Percentiles rank a stretch among this genome's conserved stretches.
Evolutionary conservation across 2,329 filamentous ascomycete species (phyloP).

Genomic region (Cladophialophora yegresii): DNA sequence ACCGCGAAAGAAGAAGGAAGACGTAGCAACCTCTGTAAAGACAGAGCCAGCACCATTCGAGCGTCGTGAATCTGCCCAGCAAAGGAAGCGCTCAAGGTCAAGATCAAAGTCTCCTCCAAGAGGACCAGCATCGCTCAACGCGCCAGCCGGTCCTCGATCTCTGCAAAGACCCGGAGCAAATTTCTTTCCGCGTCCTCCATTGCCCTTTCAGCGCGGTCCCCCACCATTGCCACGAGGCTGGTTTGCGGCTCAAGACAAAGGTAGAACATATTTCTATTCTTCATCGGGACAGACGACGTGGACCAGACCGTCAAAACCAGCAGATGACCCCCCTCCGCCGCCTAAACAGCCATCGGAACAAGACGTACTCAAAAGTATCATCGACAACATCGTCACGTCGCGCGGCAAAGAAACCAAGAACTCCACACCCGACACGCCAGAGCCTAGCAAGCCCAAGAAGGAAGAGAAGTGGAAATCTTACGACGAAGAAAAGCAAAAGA

Average conservation of each 20-base stretch:
- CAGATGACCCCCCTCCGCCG: constrained; percentile 64
- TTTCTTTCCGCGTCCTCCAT: constrained; percentile 61
- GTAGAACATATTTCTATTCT: constrained; percentile 83
- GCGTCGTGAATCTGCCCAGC: constrained; percentile 55
- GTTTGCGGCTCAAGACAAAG: constrained; percentile 75
- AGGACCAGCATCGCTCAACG: constrained; percentile 26
- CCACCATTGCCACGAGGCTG: constrained; percentile 76
- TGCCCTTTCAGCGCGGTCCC: constrained; percentile 58
- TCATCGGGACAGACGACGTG: constrained; percentile 76
- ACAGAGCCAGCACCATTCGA: constrained; percentile 67
- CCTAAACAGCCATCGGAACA: constrained; percentile 74
- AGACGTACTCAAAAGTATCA: constrained; percentile 65
- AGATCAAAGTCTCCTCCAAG: constrained; percentile 51
- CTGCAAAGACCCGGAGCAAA: constrained; percentile 53
- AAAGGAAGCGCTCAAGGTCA: constrained; percentile 52
- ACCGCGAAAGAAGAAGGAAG: constrained; percentile 80
- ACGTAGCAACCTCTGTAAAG: constrained; percentile 54
- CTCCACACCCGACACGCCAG: constrained; percentile 65
- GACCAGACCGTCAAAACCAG: constrained; percentile 72
- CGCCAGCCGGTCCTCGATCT: constrained; percentile 43
- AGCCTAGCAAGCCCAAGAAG: constrained; percentile 57
- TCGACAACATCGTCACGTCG: constrained; percentile 76
- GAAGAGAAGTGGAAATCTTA: constrained; percentile 55
- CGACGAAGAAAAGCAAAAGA: constrained; percentile 81
- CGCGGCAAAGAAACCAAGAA: constrained; percentile 54